A percentile compares a stretch with the other conserved stretches of the same genome.
Conservation (phyloP, 495 filamentous ascomycete genomes). For the Penicillium diatomitis region DNA sequence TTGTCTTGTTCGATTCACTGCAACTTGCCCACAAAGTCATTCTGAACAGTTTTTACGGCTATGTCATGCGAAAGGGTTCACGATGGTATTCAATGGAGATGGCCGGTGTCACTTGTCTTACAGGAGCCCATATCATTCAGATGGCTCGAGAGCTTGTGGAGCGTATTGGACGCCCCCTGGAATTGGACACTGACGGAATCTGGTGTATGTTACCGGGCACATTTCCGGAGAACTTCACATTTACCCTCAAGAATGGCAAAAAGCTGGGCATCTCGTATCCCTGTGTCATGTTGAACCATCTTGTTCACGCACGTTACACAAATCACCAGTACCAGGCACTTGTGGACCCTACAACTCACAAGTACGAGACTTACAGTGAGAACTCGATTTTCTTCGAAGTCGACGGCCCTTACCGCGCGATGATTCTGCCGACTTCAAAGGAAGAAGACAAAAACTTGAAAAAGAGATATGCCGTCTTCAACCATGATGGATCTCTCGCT, state of each 20-base stretch:
- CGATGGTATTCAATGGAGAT: conserved; percentile 99
- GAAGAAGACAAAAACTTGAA: conserved; percentile 99
- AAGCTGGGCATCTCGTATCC: conserved; percentile 93
- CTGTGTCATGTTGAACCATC: conserved; percentile 98
- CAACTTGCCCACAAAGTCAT: conserved; percentile 99
- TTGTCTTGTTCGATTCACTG: conserved; percentile 88
- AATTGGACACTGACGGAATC: conserved; percentile 99
- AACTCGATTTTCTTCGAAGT: conserved; percentile 99
- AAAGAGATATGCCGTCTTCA: conserved; percentile 98
- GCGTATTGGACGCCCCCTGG: conserved; percentile 82
- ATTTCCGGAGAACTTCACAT: conserved; percentile 94
- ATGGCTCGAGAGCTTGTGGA: conserved; percentile 93
- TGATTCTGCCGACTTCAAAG: conserved; percentile 95
- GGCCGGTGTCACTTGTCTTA: conserved; percentile 97
- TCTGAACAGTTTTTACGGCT: conserved; percentile 97
- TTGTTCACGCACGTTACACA: conserved; percentile 90
- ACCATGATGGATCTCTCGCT: conserved; percentile 92
- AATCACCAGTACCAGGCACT: conserved; percentile 96
- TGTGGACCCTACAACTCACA: conserved; percentile 66
- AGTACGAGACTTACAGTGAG: conserved; percentile 91
- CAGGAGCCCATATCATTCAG: conserved; percentile 94
- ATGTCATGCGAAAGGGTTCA: conserved; percentile 98
- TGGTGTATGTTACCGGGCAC: conserved; percentile 99
- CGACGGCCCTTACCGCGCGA: conserved; percentile 92
- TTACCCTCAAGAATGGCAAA: conserved; percentile 90